Conservation (phyloP, 2,329 filamentous ascomycete species). For the Plectosphaerella cucumerina region DNA sequence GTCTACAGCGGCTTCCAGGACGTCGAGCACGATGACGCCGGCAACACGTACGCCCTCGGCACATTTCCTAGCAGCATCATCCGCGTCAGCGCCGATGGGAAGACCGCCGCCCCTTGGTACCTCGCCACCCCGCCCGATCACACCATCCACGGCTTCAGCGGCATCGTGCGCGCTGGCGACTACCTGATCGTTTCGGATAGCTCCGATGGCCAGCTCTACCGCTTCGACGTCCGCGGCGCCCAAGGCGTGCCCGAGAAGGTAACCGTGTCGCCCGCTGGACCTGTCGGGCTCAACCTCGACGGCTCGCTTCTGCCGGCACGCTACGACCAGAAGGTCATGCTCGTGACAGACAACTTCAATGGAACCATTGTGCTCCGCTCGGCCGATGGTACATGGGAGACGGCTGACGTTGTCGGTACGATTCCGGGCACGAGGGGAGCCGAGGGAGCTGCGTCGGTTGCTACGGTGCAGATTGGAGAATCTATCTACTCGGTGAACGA, state of each 20-base stretch:
- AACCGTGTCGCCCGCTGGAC: neutral
- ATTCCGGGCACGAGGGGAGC: constrained; percentile 16
- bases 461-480: constrained; percentile 8
- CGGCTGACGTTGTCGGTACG: constrained; percentile 27
- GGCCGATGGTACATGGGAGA: constrained; percentile 26
- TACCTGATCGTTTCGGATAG: constrained; percentile 26
- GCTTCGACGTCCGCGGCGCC: constrained; percentile 23
- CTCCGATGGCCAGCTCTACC: constrained; percentile 25
- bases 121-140: constrained; percentile 20
- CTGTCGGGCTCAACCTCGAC: constrained; percentile 15
- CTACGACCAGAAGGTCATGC: constrained; percentile 27
- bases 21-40: constrained; percentile 27
- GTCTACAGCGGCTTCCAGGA: constrained; percentile 34
- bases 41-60: constrained; percentile 32
- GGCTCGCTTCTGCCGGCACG: constrained; percentile 26
- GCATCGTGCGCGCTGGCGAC: constrained; percentile 8
- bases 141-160: constrained; percentile 12
- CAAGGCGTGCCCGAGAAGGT: neutral
- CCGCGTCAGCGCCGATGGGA: constrained; percentile 23
- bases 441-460: constrained; percentile 2
- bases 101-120: constrained; percentile 24
- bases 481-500: constrained; percentile 8
- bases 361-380: constrained; percentile 34
- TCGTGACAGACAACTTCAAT: constrained; percentile 22
- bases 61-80: constrained; percentile 31